phyloP scores from a whole-genome alignment of 1,284 basidiomycete genomes.

The Ceratobasidium sp. region DNA sequence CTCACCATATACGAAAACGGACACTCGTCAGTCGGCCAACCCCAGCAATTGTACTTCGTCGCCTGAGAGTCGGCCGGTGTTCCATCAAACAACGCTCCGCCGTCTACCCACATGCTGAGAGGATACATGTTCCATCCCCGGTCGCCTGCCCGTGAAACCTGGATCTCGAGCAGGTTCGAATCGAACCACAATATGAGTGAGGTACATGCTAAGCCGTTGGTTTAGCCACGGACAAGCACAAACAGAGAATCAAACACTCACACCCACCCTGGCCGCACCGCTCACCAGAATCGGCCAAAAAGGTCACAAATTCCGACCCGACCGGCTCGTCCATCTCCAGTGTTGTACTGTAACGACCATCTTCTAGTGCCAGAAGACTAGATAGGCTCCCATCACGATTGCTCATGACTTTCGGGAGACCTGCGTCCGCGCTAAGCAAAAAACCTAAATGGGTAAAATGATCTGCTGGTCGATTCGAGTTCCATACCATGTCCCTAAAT shows the following conservation, averaged over 20 bases:
- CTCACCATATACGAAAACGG: slow-evolving; percentile 1
- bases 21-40: neutral
- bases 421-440: neutral
- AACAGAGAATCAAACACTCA: neutral
- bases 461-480: neutral
- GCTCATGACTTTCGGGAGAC: neutral
- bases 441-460: neutral
- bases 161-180: neutral
- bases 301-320: neutral
- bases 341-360: neutral
- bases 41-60: slow-evolving; percentile 24
- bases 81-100: slow-evolving; percentile 1
- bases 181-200: neutral
- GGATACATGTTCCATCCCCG: slow-evolving; percentile 16
- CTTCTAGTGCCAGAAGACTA: neutral
- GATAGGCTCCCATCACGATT: neutral
- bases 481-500: slow-evolving; percentile 9
- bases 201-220: neutral
- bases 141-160: neutral
- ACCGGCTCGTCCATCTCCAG: neutral
- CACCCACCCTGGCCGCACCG: neutral
- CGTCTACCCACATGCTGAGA: slow-evolving; percentile 26
- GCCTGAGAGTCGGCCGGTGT: neutral
- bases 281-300: neutral
- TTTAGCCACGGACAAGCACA: neutral